A percentile compares a stretch with the other conserved stretches of the same genome.
These are phyloP conservation scores for Euphrasia confusa DNA, from an alignment of 257 asterid genomes.

Conservation along the genomic window DNA sequence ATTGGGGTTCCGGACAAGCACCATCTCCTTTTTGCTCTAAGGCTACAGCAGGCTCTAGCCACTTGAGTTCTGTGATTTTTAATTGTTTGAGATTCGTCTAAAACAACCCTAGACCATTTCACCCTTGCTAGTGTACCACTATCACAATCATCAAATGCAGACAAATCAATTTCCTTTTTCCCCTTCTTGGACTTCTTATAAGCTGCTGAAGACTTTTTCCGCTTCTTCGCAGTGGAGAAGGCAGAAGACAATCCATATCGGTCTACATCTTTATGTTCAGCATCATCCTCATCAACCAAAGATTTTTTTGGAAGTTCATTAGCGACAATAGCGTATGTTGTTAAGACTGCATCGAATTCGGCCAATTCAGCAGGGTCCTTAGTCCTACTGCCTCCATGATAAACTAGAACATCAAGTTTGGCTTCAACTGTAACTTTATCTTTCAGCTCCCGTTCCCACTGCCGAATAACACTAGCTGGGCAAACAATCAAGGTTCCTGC, in stretches of 20 bases:
- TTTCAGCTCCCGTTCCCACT: constrained; percentile 86
- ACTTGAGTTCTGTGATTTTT: constrained; percentile 96
- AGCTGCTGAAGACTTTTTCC: constrained; percentile 39
- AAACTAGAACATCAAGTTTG: constrained; percentile 54
- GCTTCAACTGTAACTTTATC: constrained; percentile 64
- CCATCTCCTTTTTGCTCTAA: constrained; percentile 97
- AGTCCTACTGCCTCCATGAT: constrained; percentile 90
- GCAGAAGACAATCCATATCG: constrained; percentile 69
- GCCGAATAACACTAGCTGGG: constrained; percentile 98
- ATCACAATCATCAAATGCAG: constrained; percentile 60
- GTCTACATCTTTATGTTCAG: constrained; percentile 62
- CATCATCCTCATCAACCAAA: constrained; percentile 78
- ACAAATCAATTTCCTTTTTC: constrained; percentile 45
- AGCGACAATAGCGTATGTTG: constrained; percentile 89
- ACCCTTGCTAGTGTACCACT: constrained; percentile 86
- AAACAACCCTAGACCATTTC: constrained; percentile 89
- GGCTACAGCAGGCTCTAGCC: constrained; percentile 98
- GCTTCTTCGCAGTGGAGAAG: constrained; percentile 54
- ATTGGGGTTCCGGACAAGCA: constrained; percentile 99
- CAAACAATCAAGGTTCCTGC: constrained; percentile 96
- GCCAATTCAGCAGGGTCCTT: constrained; percentile 71
- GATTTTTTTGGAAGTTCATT: constrained; percentile 94
- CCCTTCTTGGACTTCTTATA: constrained; percentile 71
- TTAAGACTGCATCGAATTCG: constrained; percentile 73
- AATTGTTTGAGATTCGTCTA: constrained; percentile 96